Evolutionary conservation across 768 basidiomycete genomes (phyloP).

Genomic region (Auriscalpium vulgare): DNA sequence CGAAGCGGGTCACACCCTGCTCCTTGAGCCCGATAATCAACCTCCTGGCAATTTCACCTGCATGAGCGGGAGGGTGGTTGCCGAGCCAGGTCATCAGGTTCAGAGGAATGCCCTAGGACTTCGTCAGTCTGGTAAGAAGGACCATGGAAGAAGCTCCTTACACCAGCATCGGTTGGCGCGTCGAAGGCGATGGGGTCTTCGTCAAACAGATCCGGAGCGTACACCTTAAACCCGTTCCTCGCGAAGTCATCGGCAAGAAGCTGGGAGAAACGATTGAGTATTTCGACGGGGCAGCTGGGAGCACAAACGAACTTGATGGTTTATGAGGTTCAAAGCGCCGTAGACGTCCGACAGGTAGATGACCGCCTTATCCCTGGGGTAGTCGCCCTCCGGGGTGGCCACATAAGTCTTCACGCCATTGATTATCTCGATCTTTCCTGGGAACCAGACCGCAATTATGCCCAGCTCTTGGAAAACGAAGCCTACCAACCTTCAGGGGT

Average conservation of each 20-base stretch:
- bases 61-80: constrained; percentile 13
- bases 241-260: constrained; percentile 38
- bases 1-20: constrained; percentile 22
- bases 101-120: not conserved
- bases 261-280: constrained; percentile 17
- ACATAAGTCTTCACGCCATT: constrained; percentile 33
- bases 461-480: not conserved
- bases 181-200: constrained; percentile 21
- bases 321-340: constrained; percentile 24
- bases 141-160: not conserved
- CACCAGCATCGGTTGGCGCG: constrained; percentile 6
- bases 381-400: constrained; percentile 30
- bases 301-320: constrained; percentile 20
- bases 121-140: not conserved
- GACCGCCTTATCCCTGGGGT: constrained; percentile 33
- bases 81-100: constrained; percentile 1
- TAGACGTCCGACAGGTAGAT: constrained; percentile 35
- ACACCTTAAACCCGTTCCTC: constrained; percentile 26
- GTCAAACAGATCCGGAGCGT: constrained; percentile 11
- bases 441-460: not conserved
- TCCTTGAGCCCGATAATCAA: constrained; percentile 22
- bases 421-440: constrained; percentile 28
- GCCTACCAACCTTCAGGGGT: constrained; percentile 23
- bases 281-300: not conserved
- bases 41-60: constrained; percentile 14